phyloP scores from a whole-genome alignment of 2,329 filamentous ascomycete genomes.

The Ambrosiella cleistominuta region DNA sequence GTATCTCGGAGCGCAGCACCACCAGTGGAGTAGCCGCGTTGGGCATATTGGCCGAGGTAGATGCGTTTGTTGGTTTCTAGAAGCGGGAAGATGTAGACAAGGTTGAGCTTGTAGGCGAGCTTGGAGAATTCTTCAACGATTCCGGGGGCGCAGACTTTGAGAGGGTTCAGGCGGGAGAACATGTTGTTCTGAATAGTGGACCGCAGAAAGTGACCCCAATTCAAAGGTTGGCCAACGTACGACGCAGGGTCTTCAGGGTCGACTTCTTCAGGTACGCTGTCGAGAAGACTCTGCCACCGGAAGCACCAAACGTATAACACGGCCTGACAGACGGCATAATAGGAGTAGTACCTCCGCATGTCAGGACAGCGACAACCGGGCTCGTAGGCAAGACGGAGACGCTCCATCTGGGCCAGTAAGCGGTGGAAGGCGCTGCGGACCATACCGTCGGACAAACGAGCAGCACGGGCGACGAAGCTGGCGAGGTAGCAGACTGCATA shows the following conservation, averaged over 20 bases:
- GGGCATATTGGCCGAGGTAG: conserved; percentile 54
- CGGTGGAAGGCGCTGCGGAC: conserved; percentile 72
- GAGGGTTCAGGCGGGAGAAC: conserved; percentile 76
- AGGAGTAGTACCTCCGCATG: conserved; percentile 62
- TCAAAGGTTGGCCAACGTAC: conserved; percentile 52
- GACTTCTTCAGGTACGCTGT: conserved; percentile 39
- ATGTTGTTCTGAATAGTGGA: conserved; percentile 61
- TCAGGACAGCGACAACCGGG: conserved; percentile 66
- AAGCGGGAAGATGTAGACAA: conserved; percentile 77
- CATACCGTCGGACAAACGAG: conserved; percentile 55
- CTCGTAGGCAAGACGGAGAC: conserved; percentile 57
- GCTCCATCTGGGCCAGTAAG: conserved; percentile 59
- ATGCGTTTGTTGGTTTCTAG: conserved; percentile 87
- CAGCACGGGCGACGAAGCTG: conserved; percentile 82
- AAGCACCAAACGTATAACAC: conserved; percentile 94
- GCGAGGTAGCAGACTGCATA: conserved; percentile 82
- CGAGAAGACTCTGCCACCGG: conserved; percentile 79
- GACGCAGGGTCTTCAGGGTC: conserved; percentile 45
- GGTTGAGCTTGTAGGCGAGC: conserved; percentile 66
- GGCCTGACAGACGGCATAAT: conserved; percentile 79
- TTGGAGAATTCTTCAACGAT: conserved; percentile 88
- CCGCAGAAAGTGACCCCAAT: conserved; percentile 59
- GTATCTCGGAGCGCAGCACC: conserved; percentile 22
- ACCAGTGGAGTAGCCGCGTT: conserved; percentile 33
- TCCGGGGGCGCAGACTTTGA: conserved; percentile 80